phyloP scores from a whole-genome alignment of 164 flowering plant species.

The Dillenia suffruticosa region DNA sequence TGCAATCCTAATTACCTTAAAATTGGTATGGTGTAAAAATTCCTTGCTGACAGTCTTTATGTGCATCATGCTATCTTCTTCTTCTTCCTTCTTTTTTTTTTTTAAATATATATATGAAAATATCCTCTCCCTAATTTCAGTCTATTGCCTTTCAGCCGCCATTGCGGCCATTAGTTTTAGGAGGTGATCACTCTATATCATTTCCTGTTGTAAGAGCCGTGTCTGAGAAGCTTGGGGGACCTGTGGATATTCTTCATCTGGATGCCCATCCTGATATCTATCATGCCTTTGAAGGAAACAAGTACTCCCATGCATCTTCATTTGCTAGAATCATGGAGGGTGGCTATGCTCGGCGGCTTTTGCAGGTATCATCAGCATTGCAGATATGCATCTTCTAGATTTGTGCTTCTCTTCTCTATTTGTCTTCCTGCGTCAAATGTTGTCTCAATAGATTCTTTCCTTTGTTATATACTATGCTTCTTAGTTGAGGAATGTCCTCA shows the following conservation, averaged over 20 bases:
- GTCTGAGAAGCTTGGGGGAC: conserved; percentile 96
- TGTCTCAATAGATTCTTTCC: no score
- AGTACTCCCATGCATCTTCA: conserved; percentile 95
- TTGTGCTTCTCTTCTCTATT: no score
- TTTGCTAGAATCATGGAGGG: conserved; percentile 99
- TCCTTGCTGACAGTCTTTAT: no score
- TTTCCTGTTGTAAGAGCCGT: conserved; percentile 93
- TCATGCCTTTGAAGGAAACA: conserved; percentile 90
- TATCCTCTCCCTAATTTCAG: background rate
- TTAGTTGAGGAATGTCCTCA: no score
- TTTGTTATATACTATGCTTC: no score
- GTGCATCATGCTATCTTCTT: background rate
- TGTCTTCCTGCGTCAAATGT: no score
- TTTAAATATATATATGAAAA: background rate
- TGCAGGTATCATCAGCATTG: conserved; percentile 48
- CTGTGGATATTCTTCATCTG: conserved; percentile 92
- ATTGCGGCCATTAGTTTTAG: conserved; percentile 83
- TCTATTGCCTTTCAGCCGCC: conserved; percentile 53
- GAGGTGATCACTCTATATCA: conserved; percentile 98
- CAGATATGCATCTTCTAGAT: no score
- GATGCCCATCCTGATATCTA: conserved; percentile 99
- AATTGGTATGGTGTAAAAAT: no score
- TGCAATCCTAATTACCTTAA: no score
- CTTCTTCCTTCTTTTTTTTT: background rate
- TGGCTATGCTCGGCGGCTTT: conserved; percentile 90